Conservation (phyloP, 805 yeast species). For the Wickerhamomyces chaumierensis region DNA sequence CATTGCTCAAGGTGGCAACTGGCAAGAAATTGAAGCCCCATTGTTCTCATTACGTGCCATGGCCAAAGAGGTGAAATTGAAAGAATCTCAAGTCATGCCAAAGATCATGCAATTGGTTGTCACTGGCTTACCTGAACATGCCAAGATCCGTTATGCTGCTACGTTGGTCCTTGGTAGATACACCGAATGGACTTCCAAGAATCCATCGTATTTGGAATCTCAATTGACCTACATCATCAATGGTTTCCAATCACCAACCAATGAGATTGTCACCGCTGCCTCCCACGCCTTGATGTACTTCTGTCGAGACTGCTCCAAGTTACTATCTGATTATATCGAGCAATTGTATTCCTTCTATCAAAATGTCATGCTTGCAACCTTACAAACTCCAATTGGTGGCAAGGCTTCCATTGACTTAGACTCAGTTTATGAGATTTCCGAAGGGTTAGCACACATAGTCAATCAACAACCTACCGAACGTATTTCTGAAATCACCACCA, state of each 20-base stretch:
- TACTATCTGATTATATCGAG: conserved; percentile 55
- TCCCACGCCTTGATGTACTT: conserved; percentile 90
- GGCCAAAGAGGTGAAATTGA: conserved; percentile 78
- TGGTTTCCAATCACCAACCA: conserved; percentile 42
- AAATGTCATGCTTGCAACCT: conserved; percentile 27
- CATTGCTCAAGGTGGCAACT: conserved; percentile 29
- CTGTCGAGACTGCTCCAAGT: conserved; percentile 77
- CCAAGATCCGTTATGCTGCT: conserved; percentile 83
- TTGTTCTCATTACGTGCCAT: conserved; percentile 82
- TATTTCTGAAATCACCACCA: conserved; percentile 39
- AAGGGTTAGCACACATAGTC: conserved; percentile 82
- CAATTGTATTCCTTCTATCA: conserved; percentile 70
- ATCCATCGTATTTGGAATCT: conserved; percentile 70
- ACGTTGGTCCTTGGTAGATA: conserved; percentile 92
- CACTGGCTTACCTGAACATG: conserved; percentile 63
- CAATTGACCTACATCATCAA: conserved; percentile 76
- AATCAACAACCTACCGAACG: conserved; percentile 44
- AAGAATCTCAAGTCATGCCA: conserved; percentile 61
- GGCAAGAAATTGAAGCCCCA: conserved; percentile 90
- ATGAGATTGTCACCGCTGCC: conserved; percentile 63
- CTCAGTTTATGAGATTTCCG: conserved; percentile 70
- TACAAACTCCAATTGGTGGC: too few relatives aligned
- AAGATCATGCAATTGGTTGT: conserved; percentile 59
- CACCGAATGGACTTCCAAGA: conserved; percentile 87
- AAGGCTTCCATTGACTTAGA: conserved; percentile 43